Percentiles rank a stretch among this genome's conserved stretches.
phyloP scores from a whole-genome alignment of 352 stramenopile species.

The Phytophthora chlamydospora region DNA sequence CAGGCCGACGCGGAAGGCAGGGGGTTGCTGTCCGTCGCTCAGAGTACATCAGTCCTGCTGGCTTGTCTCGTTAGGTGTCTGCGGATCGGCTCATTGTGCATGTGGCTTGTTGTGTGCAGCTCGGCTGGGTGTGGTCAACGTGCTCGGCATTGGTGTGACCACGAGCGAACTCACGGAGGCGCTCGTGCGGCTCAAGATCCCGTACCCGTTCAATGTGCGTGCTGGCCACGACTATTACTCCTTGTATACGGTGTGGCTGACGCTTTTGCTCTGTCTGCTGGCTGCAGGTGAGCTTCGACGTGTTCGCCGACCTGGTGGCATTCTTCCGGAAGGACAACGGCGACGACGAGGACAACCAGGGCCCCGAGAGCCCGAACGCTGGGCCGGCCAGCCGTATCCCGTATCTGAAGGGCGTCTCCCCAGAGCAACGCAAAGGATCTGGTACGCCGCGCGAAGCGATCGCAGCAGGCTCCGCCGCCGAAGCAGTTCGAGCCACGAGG shows the following conservation, averaged over 20 bases:
- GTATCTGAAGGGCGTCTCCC: constrained; percentile 6
- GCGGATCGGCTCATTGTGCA: constrained; percentile 2
- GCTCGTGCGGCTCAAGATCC: constrained; percentile 40
- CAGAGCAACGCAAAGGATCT: constrained; percentile 12
- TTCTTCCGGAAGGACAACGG: constrained; percentile 36
- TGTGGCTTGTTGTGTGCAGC: constrained; percentile 34
- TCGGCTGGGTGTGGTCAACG: constrained; percentile 67
- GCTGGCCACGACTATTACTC: neutral
- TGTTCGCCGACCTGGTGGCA: constrained; percentile 58
- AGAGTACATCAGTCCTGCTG: constrained; percentile 45
- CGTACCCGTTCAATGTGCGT: constrained; percentile 48
- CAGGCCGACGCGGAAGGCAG: constrained; percentile 44
- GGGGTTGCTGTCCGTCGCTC: constrained; percentile 51
- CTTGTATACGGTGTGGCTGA: neutral
- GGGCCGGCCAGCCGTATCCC: constrained; percentile 6
- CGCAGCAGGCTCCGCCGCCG: constrained; percentile 38
- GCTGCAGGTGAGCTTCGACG: constrained; percentile 64
- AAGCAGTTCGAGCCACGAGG: constrained; percentile 32
- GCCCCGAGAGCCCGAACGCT: neutral
- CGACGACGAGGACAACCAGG: constrained; percentile 13
- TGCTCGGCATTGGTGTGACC: constrained; percentile 60
- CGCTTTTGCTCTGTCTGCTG: constrained; percentile 1
- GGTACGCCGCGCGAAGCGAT: constrained; percentile 7
- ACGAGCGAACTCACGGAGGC: constrained; percentile 40
- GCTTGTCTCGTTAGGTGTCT: neutral